Base-by-base conservation (phyloP, 257 asterid species). In the Dorcoceras hygrometricum region DNA sequence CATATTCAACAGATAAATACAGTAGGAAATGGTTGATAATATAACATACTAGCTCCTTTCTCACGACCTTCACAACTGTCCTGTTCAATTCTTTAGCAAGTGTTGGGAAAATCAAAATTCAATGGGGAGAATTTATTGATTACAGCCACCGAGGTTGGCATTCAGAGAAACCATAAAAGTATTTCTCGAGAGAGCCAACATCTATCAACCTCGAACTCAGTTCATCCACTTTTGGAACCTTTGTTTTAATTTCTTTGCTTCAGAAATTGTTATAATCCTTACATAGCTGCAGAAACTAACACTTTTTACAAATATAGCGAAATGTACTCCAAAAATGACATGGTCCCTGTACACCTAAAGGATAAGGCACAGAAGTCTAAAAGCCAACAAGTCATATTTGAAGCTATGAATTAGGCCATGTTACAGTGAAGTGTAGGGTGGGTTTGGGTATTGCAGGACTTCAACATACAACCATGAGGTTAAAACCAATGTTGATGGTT, bases 1-100 rank as follows among this genome's bases (percentile, higher is more conserved):
- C 16, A 57, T 66, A 27, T n/a, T 63, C 60, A 14, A 50, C 58
- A 18, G 23, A 24, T 57, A 50, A 62, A 68, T 20, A 20, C 7
- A 28, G 62, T 60, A 57, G 34, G 18, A 58, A 57, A 65, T 58
- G 31, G 67, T 14, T 32, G 53, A 68, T 24, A 23, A 66, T 23
- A 57, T 51, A 27, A 12, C 25, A 39, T n/a, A 57, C 20, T 61
- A 50, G 11, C 25, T 48, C 43, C 8, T 53, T 56, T 56, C 2
- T 46, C 59, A 4, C 19, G 27, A 56, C 50, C 10, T 1, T 20
- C 36, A 10, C 3, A 36, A 25, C 56, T 25, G 8, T 24, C 34
- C 6, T 55, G n/a, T 43, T 34, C 56, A 28, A 39, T 71, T 55
- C 54, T 11, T 34, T 65, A 9, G 12, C 24, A 8, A 8, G 4